Evolutionary conservation across 345 rosid species (phyloP).

Genomic region (Mercurialis annua): DNA sequence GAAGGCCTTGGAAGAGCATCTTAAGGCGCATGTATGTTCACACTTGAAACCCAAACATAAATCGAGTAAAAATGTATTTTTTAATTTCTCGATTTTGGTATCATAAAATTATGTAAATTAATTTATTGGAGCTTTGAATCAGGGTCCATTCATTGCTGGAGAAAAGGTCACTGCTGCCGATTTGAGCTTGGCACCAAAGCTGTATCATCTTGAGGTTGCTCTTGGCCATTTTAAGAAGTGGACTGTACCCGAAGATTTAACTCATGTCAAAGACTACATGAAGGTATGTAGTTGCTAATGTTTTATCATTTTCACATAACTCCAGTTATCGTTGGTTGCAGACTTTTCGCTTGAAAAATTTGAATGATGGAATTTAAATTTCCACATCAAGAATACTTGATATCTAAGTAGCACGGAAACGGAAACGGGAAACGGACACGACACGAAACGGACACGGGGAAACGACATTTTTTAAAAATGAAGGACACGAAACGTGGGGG

Average conservation of each 20-base stretch:
- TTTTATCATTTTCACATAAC: not conserved
- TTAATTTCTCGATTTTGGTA: conserved; percentile 1
- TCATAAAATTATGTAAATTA: not conserved
- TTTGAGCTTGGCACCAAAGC: conserved; percentile 83
- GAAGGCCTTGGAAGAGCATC: conserved; percentile 78
- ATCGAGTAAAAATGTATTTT: not conserved
- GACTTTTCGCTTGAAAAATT: not conserved
- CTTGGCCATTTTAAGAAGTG: conserved; percentile 87
- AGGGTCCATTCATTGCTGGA: conserved; percentile 83
- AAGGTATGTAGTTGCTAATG: conserved; percentile 31
- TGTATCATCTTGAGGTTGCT: conserved; percentile 78
- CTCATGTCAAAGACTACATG: conserved; percentile 56
- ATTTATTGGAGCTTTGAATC: conserved; percentile 16
- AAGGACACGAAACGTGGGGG: no score
- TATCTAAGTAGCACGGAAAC: no score
- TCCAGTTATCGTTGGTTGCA: not conserved
- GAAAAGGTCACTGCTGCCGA: conserved; percentile 70
- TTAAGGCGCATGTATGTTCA: conserved; percentile 51
- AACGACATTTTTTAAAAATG: no score
- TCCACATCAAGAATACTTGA: no score
- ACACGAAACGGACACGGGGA: no score
- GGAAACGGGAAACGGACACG: no score
- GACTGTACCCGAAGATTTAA: conserved; percentile 64
- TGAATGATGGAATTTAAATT: not conserved
- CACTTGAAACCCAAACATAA: conserved; percentile 2